Base-by-base conservation (phyloP, 108 stramenopile species). In the Pseudonitzschia pungens region DNA sequence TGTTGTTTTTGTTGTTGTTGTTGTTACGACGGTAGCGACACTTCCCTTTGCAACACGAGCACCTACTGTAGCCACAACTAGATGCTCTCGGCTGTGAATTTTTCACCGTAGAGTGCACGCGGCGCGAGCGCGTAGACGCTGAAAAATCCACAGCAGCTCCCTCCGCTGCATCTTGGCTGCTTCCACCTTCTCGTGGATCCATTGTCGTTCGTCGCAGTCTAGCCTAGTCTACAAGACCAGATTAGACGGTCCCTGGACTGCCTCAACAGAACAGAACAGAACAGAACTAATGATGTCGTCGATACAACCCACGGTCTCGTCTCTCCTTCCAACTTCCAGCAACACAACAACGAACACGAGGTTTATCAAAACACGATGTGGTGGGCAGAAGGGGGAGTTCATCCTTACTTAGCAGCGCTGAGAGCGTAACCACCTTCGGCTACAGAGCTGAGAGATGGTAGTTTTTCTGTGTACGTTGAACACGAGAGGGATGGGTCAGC, bases 251-350 rank as follows among this genome's bases (percentile, higher is more conserved):
- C 57, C 29, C 60, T 20, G 36, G 60, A 62, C 60, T 62, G 32
- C 36, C 60, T 62, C 60, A 58, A 62, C 32, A 62, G 33, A 62
- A 62, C 60, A 62, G 32, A 58, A 62, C 32, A 62, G 33, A 62
- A 62, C 60, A 62, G 32, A 62, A 62, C 54, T 55, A 26, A 55
- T 55, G 9, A 24, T 55, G 54, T 40, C 33, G 32, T 31, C 28
- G n/a, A 33, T 21, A 62, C 26, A 40, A 62, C 32, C 60, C 60
- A 62, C 29, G 60, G 36, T 62, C 54, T 24, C 9, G 29, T 62
- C 60, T 62, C 60, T 62, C 60, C 60, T 62, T 62, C 60, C 32
- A 62, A 33, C 60, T 31, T 33, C 60, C 54, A 55, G 54, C 21
- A 26, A 55, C 54, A 55, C 54, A 55, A 55, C 54, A 55, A 55